These are phyloP conservation scores for Melanopsichium pennsylvanicum DNA, from an alignment of 1,284 basidiomycete genomes.

Conservation along the genomic window DNA sequence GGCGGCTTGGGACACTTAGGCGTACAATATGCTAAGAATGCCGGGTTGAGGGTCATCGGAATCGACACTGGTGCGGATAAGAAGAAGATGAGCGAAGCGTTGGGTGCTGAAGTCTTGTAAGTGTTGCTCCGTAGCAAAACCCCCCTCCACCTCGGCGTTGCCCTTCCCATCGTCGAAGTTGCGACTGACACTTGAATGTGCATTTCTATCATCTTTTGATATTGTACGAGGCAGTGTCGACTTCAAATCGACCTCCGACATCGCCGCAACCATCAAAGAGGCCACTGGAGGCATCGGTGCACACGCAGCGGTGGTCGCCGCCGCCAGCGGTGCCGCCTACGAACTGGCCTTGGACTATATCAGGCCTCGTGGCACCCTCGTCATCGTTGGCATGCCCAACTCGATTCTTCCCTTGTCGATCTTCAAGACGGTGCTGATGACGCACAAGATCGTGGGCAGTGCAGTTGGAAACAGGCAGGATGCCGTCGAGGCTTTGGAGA, in stretches of 20 bases:
- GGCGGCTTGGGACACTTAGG: constrained; percentile 70
- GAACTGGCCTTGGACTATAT: constrained; percentile 71
- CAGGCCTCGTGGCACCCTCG: constrained; percentile 75
- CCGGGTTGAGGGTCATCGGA: constrained; percentile 76
- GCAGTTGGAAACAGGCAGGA: constrained; percentile 72
- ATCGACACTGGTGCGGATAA: constrained; percentile 82
- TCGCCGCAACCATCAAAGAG: constrained; percentile 73
- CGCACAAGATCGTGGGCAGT: constrained; percentile 76
- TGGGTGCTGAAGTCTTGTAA: constrained; percentile 77
- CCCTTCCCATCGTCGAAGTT: no score
- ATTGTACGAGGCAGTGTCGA: constrained; percentile 79
- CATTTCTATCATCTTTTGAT: no score
- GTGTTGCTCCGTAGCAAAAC: neutral
- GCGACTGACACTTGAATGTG: no score
- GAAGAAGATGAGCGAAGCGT: constrained; percentile 73
- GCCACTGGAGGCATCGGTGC: constrained; percentile 75
- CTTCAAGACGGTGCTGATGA: constrained; percentile 72
- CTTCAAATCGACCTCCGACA: constrained; percentile 72
- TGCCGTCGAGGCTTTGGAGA: constrained; percentile 70
- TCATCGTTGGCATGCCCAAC: constrained; percentile 76
- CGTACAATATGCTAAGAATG: constrained; percentile 48
- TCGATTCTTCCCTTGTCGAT: constrained; percentile 74
- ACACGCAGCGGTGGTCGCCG: constrained; percentile 70
- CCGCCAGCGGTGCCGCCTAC: constrained; percentile 71
- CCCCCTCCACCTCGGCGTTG: neutral